Evolutionary conservation across 345 rosid species (phyloP).

Genomic region (Salix suchowensis): DNA sequence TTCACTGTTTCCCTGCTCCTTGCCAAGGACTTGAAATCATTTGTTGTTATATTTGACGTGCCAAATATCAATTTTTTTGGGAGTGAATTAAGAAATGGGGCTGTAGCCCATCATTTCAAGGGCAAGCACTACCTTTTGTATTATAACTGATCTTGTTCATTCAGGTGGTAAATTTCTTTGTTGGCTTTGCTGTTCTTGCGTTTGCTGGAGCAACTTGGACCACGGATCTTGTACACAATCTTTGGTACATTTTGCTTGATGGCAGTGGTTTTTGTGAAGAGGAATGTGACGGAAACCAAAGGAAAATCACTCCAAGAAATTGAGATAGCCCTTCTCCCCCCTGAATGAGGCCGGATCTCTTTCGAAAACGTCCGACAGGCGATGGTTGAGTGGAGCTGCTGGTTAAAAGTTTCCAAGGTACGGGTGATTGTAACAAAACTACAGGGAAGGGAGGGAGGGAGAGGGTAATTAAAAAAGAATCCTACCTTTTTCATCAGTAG

Average conservation of each 20-base stretch:
- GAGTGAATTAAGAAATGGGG: neutral
- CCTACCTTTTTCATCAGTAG: too few species aligned
- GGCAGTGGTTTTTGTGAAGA: constrained; percentile 78
- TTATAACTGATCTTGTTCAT: neutral
- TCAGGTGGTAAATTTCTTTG: constrained; percentile 93
- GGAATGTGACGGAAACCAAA: constrained; percentile 87
- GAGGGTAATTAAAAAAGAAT: too few species aligned
- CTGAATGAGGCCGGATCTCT: constrained; percentile 18
- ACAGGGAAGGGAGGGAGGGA: too few species aligned
- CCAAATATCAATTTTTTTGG: neutral
- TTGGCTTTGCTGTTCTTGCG: constrained; percentile 85
- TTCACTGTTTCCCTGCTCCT: neutral
- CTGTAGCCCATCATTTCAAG: neutral
- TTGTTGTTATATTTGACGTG: too few species aligned
- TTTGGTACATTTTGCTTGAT: constrained; percentile 72
- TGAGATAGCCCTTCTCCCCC: constrained; percentile 86
- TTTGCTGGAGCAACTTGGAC: constrained; percentile 75
- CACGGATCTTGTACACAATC: constrained; percentile 67
- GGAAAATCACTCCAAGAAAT: constrained; percentile 98
- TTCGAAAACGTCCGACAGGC: neutral
- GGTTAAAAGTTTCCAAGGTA: neutral
- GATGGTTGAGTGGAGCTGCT: neutral
- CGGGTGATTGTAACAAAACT: too few species aligned
- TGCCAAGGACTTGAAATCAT: too few species aligned
- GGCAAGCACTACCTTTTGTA: neutral